Base-by-base conservation (phyloP, 2,329 filamentous ascomycete species). In the Epichloe gansuensis region DNA sequence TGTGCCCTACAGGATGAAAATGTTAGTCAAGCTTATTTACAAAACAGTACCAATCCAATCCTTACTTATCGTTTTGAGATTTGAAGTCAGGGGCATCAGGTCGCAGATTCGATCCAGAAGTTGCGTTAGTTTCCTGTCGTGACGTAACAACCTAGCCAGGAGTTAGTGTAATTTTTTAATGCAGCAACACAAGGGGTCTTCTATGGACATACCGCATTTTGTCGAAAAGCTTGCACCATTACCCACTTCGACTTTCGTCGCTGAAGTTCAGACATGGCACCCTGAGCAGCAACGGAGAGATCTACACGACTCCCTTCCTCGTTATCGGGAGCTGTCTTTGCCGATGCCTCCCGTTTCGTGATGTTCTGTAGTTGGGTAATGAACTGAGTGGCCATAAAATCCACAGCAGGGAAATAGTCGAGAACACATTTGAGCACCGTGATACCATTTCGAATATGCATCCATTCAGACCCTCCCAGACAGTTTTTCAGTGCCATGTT, bases 401-500 rank as follows among this genome's bases (percentile, higher is more conserved):
- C 89, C 53, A 97, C 81, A 15, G 84, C 85, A 4, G 93, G 94
- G 74, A 95, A 98, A 61, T 82, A 78, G 49, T 89, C 82, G 25
- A 88, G 78, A 47, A 95, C 76, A 11, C 81, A 78, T 64, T 93
- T 94, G 54, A 98, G 74, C 4, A 97, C 77, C 53, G 86, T 93
- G 58, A 97, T 94, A 44, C 89, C 89, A 64, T 98, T 98, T 51
- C 91, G 84, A 64, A 97, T 95, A 66, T 96, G 90, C 85, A 96
- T 96, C 79, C 93, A 98, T 68, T 97, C 91, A 35, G 80, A 82
- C 31, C 85, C 84, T 17, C 81, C 81, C 46, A 98, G 75, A 64
- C 91, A 96, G 39, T 78, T 78, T 64, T 89, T 90, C 51, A 98
- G 73, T 2, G 91, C 88, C 48, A 74, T 79, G 60, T 85, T 86